phyloP scores from a whole-genome alignment of 257 asterid species.

The Solanum ossicruentum region DNA sequence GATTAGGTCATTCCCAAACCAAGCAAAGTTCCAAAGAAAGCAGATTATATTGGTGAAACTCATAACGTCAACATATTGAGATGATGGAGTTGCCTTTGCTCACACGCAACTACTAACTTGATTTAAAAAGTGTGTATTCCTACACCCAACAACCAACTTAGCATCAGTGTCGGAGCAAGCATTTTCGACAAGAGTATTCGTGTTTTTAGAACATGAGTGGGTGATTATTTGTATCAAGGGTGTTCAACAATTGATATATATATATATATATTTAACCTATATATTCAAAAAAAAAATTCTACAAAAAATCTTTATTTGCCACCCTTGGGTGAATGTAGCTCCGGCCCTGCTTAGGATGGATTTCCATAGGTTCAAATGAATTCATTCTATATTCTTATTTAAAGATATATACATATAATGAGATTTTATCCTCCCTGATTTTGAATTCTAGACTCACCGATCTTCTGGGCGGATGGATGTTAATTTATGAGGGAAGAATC shows the following conservation, averaged over 20 bases:
- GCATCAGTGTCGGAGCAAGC: too few relatives aligned
- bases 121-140: not conserved
- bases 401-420: not conserved
- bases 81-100: conserved; percentile 48
- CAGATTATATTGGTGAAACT: conserved; percentile 16
- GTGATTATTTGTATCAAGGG: too few relatives aligned
- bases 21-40: conserved; percentile 38
- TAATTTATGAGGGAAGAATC: too few relatives aligned
- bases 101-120: conserved; percentile 33
- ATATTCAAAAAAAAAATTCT: too few relatives aligned
- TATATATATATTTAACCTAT: too few relatives aligned
- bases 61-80: conserved; percentile 8
- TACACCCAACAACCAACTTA: not conserved
- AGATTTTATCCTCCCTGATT: not conserved
- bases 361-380: not conserved
- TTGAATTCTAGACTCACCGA: not conserved
- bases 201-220: too few relatives aligned
- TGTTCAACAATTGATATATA: too few relatives aligned
- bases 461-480: not conserved
- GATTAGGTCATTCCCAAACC: conserved; percentile 40
- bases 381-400: not conserved
- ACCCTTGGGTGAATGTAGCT: too few relatives aligned
- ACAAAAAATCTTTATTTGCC: too few relatives aligned
- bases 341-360: not conserved
- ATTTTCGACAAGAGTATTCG: too few relatives aligned